Base-by-base conservation (phyloP, 768 basidiomycete genomes). In the Termitomyces sp. region DNA sequence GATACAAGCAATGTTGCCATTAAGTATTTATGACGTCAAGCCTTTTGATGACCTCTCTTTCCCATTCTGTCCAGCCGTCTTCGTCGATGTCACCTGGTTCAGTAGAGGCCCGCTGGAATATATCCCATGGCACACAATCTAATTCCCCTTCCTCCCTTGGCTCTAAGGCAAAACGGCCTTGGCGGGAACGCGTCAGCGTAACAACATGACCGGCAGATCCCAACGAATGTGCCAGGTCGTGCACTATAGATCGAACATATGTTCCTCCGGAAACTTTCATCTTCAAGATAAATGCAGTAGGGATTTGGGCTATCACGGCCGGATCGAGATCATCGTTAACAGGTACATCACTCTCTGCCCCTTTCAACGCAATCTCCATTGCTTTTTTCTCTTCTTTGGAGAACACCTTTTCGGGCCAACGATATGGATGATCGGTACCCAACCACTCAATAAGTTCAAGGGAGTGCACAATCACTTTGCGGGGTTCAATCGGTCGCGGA, bases 201-300 rank as follows among this genome's bases (percentile, higher is more conserved):
- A 96, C 95, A 45, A 99, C 95, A 72, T 97, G 94, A 0, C 94
- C 97, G 5, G 92, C 92, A 31, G 91, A 92, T 2, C 88, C 92
- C 20, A 99, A 71, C 1, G 87, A 83, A 63, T 86, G 86, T 15
- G 90, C 94, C 8, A 99, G 81, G 72, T 99, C 97, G 71, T 98
- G 94, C 47, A 96, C 89, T 65, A 99, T 89, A 1, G 91, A 95
- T 54, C 97, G 89, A 57, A 99, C 96, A 69, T 99, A 99, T 14
- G 97, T 98, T 45, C 97, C 97, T 32, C 92, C 91, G 9, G 95
- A 96, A 6, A 98, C 97, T 63, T 81, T 89, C 95, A 99, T 96
- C 59, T 83, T 84, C 64, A 99, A 78, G 9, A 89, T 87, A 72
- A 98, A 97, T 25, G 89, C 89, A 0, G 88, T 82, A 1, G 96